These are phyloP conservation scores for Lentinus polychrous DNA, from an alignment of 1,284 basidiomycete genomes.

Conservation along the genomic window DNA sequence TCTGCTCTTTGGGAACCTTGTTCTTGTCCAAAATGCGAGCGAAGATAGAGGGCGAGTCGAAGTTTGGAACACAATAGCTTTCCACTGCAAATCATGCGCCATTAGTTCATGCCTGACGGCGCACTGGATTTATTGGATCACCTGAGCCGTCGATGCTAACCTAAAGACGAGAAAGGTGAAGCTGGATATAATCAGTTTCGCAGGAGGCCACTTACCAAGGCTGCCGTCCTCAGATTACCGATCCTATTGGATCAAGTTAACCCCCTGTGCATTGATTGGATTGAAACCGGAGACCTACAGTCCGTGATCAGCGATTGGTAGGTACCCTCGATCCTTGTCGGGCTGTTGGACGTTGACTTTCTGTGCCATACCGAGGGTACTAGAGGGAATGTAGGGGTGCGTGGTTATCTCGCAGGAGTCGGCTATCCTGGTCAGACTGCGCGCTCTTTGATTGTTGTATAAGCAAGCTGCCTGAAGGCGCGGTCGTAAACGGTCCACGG, in stretches of 20 bases:
- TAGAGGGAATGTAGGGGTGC: not conserved
- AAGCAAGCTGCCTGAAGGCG: too few relatives aligned
- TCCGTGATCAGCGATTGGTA: slow-evolving; percentile 65
- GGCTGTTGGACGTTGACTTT: slow-evolving; percentile 31
- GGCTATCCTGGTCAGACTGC: too few relatives aligned
- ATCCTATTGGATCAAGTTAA: slow-evolving; percentile 38
- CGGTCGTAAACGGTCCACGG: too few relatives aligned
- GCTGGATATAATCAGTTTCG: not conserved
- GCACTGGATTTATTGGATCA: slow-evolving; percentile 31
- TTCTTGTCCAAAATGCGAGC: slow-evolving; percentile 82
- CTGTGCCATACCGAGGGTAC: not conserved
- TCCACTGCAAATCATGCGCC: slow-evolving; percentile 46
- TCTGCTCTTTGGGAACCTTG: slow-evolving; percentile 35
- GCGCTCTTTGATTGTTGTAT: too few relatives aligned
- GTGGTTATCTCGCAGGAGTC: too few relatives aligned
- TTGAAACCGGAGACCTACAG: slow-evolving; percentile 36
- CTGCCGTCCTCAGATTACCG: slow-evolving; percentile 75
- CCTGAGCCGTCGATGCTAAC: slow-evolving; percentile 77
- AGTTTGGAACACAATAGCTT: slow-evolving; percentile 87
- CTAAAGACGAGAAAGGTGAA: slow-evolving; percentile 23
- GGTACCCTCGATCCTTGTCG: slow-evolving; percentile 40
- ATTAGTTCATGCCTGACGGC: slow-evolving; percentile 2
- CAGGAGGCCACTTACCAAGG: slow-evolving; percentile 40
- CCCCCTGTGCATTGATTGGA: slow-evolving; percentile 1
- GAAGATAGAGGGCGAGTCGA: slow-evolving; percentile 89